Conservation (phyloP, 257 asterid species). For the Jasminum sambac region DNA sequence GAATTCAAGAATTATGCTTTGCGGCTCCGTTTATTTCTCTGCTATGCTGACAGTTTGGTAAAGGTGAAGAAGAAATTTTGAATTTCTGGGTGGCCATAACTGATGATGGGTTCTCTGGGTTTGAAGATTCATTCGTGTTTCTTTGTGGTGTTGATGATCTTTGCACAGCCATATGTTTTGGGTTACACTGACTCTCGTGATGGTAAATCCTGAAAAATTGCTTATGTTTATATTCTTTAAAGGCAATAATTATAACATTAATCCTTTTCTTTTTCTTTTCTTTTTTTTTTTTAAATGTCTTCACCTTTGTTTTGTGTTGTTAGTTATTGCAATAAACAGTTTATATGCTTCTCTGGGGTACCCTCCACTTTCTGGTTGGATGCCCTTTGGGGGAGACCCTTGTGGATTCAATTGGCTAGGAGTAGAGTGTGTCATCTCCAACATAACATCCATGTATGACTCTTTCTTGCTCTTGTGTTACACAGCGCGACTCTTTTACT, state of each 20-base stretch:
- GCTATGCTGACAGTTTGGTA: conserved; percentile 24
- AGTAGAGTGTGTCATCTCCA: conserved; percentile 73
- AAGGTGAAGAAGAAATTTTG: conserved; percentile 18
- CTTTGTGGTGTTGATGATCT: conserved; percentile 39
- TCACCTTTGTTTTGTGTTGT: not conserved
- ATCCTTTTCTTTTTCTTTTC: conserved; percentile 1
- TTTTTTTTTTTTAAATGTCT: too few relatives aligned
- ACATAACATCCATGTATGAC: conserved; percentile 74
- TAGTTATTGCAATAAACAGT: conserved; percentile 77
- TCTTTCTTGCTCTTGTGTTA: not conserved
- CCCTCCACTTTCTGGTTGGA: conserved; percentile 77
- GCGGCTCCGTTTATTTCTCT: conserved; percentile 12
- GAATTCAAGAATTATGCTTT: conserved; percentile 9
- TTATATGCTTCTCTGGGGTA: conserved; percentile 63
- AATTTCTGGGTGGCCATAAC: conserved; percentile 26
- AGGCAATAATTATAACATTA: not conserved
- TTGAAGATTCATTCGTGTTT: conserved; percentile 37
- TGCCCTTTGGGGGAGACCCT: conserved; percentile 82
- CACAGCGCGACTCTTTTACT: not conserved
- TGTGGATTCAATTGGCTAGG: conserved; percentile 91
- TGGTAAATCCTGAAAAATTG: conserved; percentile 40
- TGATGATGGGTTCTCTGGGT: conserved; percentile 47
- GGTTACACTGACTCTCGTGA: conserved; percentile 87
- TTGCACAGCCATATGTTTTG: conserved; percentile 37
- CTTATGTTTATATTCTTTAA: not conserved